phyloP scores from a whole-genome alignment of 306 rosid genomes.

The Quercus cerris region DNA sequence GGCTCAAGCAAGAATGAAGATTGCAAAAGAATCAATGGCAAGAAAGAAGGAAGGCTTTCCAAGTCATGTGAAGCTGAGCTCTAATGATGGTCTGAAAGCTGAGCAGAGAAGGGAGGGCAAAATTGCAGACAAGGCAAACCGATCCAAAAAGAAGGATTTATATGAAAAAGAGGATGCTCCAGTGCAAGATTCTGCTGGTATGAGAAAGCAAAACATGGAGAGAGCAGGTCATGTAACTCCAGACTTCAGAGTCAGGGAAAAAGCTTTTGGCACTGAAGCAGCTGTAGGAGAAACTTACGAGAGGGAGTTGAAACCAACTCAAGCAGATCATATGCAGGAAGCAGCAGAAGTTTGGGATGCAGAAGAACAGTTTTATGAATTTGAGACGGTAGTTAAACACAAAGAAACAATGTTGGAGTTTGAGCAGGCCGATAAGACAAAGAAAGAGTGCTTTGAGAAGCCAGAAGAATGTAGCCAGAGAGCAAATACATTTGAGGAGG shows the following conservation, averaged over 20 bases:
- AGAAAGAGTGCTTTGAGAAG: constrained; percentile 25
- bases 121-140: constrained; percentile 25
- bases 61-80: constrained; percentile 41
- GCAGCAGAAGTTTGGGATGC: constrained; percentile 36
- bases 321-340: constrained; percentile 33
- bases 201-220: constrained; percentile 26
- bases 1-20: constrained; percentile 71
- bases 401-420: constrained; percentile 26
- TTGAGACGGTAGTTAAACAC: constrained; percentile 11
- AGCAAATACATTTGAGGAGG: constrained; percentile 32
- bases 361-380: constrained; percentile 39
- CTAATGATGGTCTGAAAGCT: constrained; percentile 36
- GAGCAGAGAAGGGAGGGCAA: constrained; percentile 32
- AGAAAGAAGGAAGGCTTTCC: constrained; percentile 68
- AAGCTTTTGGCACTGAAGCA: constrained; percentile 21
- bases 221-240: constrained; percentile 33
- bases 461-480: constrained; percentile 35
- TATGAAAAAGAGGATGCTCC: constrained; percentile 32
- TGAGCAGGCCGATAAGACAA: constrained; percentile 29
- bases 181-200: constrained; percentile 32
- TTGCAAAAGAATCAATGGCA: constrained; percentile 72
- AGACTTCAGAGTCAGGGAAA: constrained; percentile 27
- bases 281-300: constrained; percentile 26
- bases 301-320: constrained; percentile 31
- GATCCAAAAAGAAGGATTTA: constrained; percentile 32